Evolutionary conservation across 2,329 filamentous ascomycete species (phyloP).

Genomic region (Cordyceps tenuipes): DNA sequence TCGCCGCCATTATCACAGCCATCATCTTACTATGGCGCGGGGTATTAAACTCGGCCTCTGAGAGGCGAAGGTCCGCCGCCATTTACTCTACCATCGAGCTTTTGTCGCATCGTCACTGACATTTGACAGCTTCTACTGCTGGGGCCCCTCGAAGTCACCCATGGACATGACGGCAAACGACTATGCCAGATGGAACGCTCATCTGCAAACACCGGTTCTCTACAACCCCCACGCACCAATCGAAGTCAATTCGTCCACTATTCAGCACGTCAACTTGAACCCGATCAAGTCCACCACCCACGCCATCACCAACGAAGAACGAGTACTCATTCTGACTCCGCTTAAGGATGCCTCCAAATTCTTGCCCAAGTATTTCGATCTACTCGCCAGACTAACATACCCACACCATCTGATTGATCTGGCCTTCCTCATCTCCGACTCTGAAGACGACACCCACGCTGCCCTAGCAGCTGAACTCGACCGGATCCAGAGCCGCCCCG

Average conservation of each 20-base stretch:
- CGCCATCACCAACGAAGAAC: slow-evolving; percentile 72
- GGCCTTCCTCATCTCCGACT: slow-evolving; percentile 89
- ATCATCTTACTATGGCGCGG: slow-evolving; percentile 82
- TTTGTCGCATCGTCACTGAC: neutral
- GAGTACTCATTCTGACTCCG: slow-evolving; percentile 84
- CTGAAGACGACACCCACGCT: slow-evolving; percentile 83
- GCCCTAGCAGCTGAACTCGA: slow-evolving; percentile 77
- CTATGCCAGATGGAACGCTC: slow-evolving; percentile 78
- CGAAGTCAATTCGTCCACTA: slow-evolving; percentile 71
- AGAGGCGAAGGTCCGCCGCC: slow-evolving; percentile 75
- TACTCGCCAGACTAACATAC: slow-evolving; percentile 82
- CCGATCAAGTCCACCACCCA: slow-evolving; percentile 71
- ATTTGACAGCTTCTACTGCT: slow-evolving; percentile 79
- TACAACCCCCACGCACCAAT: slow-evolving; percentile 93
- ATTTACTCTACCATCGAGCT: neutral
- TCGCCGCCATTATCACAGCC: slow-evolving; percentile 60
- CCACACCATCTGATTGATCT: slow-evolving; percentile 93
- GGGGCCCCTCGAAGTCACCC: slow-evolving; percentile 88
- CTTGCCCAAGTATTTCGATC: slow-evolving; percentile 85
- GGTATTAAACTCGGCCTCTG: slow-evolving; percentile 68
- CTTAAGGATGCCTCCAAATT: slow-evolving; percentile 80
- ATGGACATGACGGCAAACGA: slow-evolving; percentile 94
- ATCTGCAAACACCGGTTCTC: slow-evolving; percentile 84
- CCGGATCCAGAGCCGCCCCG: slow-evolving; percentile 72
- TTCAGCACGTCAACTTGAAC: slow-evolving; percentile 78